These are phyloP conservation scores for Phytopythium montanum DNA, from an alignment of 352 stramenopile genomes.

Conservation along the genomic window DNA sequence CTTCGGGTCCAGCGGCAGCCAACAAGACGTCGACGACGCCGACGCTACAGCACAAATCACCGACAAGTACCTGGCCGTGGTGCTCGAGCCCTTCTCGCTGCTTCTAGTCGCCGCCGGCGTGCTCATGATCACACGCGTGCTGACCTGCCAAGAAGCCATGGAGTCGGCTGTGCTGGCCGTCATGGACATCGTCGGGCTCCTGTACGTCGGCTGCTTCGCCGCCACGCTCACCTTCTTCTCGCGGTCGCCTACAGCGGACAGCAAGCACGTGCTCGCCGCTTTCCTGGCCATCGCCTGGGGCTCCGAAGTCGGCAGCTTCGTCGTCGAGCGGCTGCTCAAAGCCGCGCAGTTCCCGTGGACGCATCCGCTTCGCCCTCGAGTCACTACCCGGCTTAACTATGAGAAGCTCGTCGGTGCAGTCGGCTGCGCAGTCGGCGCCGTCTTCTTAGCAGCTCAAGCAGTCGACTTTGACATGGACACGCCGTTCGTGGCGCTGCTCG, in stretches of 20 bases:
- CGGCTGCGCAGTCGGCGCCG: slow-evolving; percentile 27
- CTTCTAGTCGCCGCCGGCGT: slow-evolving; percentile 35
- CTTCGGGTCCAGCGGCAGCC: slow-evolving; percentile 3
- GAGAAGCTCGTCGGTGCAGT: slow-evolving; percentile 55
- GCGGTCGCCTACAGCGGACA: slow-evolving; percentile 21
- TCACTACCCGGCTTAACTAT: slow-evolving; percentile 56
- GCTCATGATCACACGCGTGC: slow-evolving; percentile 37
- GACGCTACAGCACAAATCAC: slow-evolving; percentile 11
- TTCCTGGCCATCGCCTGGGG: slow-evolving; percentile 60
- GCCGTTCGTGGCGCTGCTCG: slow-evolving; percentile 24
- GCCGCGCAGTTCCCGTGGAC: slow-evolving; percentile 45
- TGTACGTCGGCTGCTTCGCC: slow-evolving; percentile 42
- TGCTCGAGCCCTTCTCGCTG: slow-evolving; percentile 55
- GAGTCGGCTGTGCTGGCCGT: slow-evolving; percentile 55
- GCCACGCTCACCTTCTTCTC: slow-evolving; percentile 51
- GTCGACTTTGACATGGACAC: slow-evolving; percentile 39
- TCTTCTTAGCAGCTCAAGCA: slow-evolving; percentile 21
- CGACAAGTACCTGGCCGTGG: slow-evolving; percentile 34
- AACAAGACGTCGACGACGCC: slow-evolving; percentile 4
- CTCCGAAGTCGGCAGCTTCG: slow-evolving; percentile 45
- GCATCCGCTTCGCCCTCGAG: slow-evolving; percentile 39
- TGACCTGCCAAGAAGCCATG: slow-evolving; percentile 61
- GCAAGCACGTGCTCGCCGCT: slow-evolving; percentile 29
- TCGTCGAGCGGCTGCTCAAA: slow-evolving; percentile 46
- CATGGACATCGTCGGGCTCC: slow-evolving; percentile 42